Evolutionary conservation across 1,284 basidiomycete genomes (phyloP).

Genomic region (Naganishia albida): DNA sequence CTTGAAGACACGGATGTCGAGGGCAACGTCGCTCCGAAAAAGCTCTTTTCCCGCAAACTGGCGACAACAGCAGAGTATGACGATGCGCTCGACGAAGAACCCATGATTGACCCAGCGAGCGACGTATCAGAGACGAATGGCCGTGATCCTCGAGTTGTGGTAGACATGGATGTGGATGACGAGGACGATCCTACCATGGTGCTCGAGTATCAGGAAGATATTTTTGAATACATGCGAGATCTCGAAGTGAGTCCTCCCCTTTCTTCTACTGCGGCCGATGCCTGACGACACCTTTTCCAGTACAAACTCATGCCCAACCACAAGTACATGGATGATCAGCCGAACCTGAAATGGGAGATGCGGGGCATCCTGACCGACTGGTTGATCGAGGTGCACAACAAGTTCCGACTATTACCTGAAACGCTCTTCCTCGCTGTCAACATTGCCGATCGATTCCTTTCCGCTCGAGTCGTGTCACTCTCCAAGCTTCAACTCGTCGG

Average conservation of each 20-base stretch:
- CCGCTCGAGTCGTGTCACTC: conserved; percentile 82
- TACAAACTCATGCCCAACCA: conserved; percentile 79
- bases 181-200: conserved; percentile 96
- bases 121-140: conserved; percentile 42
- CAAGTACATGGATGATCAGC: conserved; percentile 87
- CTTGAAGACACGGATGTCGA: conserved; percentile 16
- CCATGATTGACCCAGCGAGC: conserved; percentile 46
- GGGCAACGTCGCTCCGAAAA: conserved; percentile 17
- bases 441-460: conserved; percentile 95
- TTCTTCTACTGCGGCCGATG: conserved; percentile 1
- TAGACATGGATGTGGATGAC: conserved; percentile 90
- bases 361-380: conserved; percentile 93
- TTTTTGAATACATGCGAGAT: conserved; percentile 86
- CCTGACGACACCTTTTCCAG: conserved; percentile 54
- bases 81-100: conserved; percentile 41
- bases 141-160: conserved; percentile 56
- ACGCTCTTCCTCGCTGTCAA: conserved; percentile 94
- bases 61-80: conserved; percentile 37
- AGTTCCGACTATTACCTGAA: conserved; percentile 91
- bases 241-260: conserved; percentile 58
- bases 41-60: conserved; percentile 36
- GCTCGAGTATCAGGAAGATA: conserved; percentile 91
- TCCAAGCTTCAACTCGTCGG: conserved; percentile 94
- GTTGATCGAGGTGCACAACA: conserved; percentile 93
- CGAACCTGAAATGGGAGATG: conserved; percentile 90